Evolutionary conservation across 495 filamentous ascomycete genomes (phyloP), one percentile per base, ranked within the genome.

Genomic region (Neurospora sp.): DNA sequence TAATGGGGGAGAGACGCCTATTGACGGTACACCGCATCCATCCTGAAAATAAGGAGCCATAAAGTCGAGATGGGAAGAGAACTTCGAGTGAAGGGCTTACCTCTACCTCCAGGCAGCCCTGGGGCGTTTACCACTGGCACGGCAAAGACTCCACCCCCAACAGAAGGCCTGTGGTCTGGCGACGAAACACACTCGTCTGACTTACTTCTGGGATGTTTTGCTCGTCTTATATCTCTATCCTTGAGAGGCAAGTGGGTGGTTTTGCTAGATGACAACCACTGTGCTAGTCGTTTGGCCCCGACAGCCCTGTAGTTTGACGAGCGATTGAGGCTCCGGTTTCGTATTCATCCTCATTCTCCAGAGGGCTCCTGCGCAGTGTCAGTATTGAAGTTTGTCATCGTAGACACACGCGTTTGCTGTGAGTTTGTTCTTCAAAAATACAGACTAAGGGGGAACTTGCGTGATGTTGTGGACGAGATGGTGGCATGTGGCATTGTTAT

Each of bases 231-330:
- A 45, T 45, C 8, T 45, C 0, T 8, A 20, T 20, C 7, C 0
- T n/a, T 44, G 18, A 0, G 18, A 4, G 42, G 0, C 42, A 44
- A n/a, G 0, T 6, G 8, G 18, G 1, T 0, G 18, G 42, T 4
- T n/a, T 16, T 41, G 40, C 14, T 16, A 5, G 14, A 45, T 3
- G 42, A n/a, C 42, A 45, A 45, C 0, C 18, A 45, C 42, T 20
- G 18, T 8, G 42, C 42, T 8, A 8, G 3, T 45, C 18, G 42
- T 45, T 45, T 20, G 42, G 1, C 8, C 3, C n/a, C 0, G 4
- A 1, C 42, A 20, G 42, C 3, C 0, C 18, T 45, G 42, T 18
- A 45, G 42, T 45, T 45, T 45, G 42, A 8, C 18, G 8, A 45
- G n/a, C n/a, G 8, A 16, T 9, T 4, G 42, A 20, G 2, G 1